Percentiles rank a stretch among this genome's conserved stretches.
phyloP scores from a whole-genome alignment of 1,139 yeast species.

The Diutina catenulata region DNA sequence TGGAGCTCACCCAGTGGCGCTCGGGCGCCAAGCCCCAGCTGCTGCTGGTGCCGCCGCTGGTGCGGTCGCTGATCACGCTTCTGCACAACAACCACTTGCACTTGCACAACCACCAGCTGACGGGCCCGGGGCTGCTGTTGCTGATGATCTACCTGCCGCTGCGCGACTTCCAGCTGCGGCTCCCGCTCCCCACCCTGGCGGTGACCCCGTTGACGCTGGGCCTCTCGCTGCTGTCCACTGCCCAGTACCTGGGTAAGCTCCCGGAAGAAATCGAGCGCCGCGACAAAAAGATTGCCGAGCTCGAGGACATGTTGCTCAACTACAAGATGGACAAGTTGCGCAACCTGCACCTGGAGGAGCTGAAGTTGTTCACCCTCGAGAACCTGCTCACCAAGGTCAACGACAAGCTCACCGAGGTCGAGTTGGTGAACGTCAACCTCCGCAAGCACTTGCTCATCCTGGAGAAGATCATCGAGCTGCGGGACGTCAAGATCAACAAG shows the following conservation, averaged over 20 bases:
- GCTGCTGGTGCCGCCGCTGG: conserved; percentile 4
- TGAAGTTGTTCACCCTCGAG: conserved; percentile 26
- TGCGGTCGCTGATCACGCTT: background rate
- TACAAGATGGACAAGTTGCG: conserved; percentile 25
- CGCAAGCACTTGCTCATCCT: conserved; percentile 34
- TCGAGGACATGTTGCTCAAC: conserved; percentile 25
- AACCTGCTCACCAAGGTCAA: conserved; percentile 25
- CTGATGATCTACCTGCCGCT: conserved; percentile 4
- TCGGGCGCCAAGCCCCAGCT: conserved; percentile 5
- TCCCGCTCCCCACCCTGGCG: background rate
- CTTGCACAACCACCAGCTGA: background rate
- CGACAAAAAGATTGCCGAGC: conserved; percentile 24
- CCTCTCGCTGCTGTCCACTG: conserved; percentile 4
- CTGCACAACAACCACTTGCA: background rate
- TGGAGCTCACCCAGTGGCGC: conserved; percentile 22
- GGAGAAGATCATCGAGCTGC: conserved; percentile 45
- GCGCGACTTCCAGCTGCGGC: conserved; percentile 3
- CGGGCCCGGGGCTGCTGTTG: conserved; percentile 4
- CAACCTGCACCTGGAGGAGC: conserved; percentile 35
- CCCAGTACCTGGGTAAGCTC: conserved; percentile 5
- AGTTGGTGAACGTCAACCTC: conserved; percentile 25
- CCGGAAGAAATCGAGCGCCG: conserved; percentile 21
- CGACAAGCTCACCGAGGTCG: conserved; percentile 29
- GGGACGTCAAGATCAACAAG: conserved; percentile 47
- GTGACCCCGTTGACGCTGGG: no score